These are phyloP conservation scores for Amoebophrya sp. DNA, from an alignment of 169 alveolate genomes.

Conservation along the genomic window DNA sequence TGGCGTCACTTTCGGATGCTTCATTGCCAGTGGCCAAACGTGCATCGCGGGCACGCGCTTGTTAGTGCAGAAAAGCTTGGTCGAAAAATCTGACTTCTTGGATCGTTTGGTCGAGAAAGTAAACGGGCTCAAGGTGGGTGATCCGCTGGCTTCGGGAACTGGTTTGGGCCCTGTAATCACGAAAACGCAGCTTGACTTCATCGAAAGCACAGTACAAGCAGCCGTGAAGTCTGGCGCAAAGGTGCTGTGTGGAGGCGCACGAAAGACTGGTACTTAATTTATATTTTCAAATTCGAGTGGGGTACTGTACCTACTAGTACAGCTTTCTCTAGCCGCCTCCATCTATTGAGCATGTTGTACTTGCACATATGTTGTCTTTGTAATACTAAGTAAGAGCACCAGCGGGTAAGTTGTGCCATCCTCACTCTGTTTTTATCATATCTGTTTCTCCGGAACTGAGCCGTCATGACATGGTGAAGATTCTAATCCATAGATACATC, in stretches of 20 bases:
- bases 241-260: background rate
- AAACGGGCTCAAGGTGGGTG: background rate
- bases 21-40: constrained; percentile 17
- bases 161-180: background rate
- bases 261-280: background rate
- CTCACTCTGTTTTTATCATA: background rate
- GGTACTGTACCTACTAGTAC: too few relatives aligned
- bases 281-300: too few relatives aligned
- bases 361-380: too few relatives aligned
- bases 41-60: constrained; percentile 1
- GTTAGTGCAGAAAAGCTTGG: background rate
- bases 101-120: background rate
- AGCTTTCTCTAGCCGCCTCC: too few relatives aligned
- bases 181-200: background rate
- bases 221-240: background rate
- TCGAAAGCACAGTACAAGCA: background rate
- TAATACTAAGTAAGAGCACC: background rate
- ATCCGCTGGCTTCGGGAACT: background rate
- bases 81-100: background rate
- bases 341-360: too few relatives aligned
- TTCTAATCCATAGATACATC: too few relatives aligned
- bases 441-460: too few relatives aligned
- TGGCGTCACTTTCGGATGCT: background rate
- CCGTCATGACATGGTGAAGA: too few relatives aligned
- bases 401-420: background rate